Conservation (phyloP, 139 green algal species). For the Closterium sp. region DNA sequence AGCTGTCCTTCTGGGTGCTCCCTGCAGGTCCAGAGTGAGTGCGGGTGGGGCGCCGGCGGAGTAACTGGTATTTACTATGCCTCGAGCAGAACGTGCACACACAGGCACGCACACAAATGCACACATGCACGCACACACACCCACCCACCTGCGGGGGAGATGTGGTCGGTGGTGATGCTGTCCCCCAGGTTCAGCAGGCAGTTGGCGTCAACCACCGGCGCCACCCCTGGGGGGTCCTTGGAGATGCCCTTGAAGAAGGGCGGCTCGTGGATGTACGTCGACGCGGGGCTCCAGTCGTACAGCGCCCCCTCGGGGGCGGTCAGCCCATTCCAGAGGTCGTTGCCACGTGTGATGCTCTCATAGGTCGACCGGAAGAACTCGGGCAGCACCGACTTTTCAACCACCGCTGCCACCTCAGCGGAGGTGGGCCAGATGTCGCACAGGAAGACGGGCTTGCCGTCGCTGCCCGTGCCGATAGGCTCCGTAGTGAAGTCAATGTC, state of each 20-base stretch:
- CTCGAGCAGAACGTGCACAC: too few species aligned
- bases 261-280: slow-evolving; percentile 54
- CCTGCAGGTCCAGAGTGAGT: neutral
- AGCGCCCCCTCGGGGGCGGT: slow-evolving; percentile 30
- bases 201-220: slow-evolving; percentile 44
- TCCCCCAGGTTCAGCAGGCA: slow-evolving; percentile 49
- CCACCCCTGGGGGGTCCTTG: slow-evolving; percentile 25
- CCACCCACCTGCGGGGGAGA: slow-evolving; percentile 44
- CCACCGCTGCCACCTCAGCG: slow-evolving; percentile 43
- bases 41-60: too few species aligned
- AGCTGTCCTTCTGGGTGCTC: slow-evolving; percentile 51
- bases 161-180: slow-evolving; percentile 56
- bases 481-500: slow-evolving; percentile 53
- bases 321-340: slow-evolving; percentile 49
- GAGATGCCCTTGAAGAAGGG: slow-evolving; percentile 56
- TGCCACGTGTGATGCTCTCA: slow-evolving; percentile 48
- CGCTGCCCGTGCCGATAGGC: slow-evolving; percentile 40
- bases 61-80: too few species aligned
- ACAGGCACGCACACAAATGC: neutral
- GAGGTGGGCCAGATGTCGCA: slow-evolving; percentile 52
- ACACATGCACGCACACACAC: too few species aligned
- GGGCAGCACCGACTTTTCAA: slow-evolving; percentile 47
- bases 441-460: slow-evolving; percentile 49
- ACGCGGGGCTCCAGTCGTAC: slow-evolving; percentile 47
- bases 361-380: slow-evolving; percentile 52